Conservation (phyloP, 495 filamentous ascomycete species). For the Penicillium chermesinum region DNA sequence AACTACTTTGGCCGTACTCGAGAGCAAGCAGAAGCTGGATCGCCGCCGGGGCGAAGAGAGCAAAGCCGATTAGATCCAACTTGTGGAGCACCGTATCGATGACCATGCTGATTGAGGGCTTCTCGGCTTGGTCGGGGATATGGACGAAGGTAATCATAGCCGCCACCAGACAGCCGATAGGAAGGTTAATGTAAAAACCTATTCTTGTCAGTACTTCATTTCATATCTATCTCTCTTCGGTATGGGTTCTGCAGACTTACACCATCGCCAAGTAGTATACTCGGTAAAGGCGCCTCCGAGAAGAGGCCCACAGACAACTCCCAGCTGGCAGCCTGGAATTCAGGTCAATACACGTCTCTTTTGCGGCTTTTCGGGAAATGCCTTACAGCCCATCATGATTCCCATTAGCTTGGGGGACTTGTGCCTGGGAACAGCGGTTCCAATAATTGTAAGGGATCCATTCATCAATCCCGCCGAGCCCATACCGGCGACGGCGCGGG, state of each 20-base stretch:
- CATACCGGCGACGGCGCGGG: constrained; percentile 41
- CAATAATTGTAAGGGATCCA: constrained; percentile 49
- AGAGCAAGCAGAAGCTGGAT: constrained; percentile 50
- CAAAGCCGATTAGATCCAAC: constrained; percentile 43
- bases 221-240: no score
- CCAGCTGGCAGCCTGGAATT: constrained; percentile 28
- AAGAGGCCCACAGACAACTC: constrained; percentile 45
- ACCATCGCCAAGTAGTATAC: constrained; percentile 51
- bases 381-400: constrained; percentile 33
- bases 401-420: constrained; percentile 39
- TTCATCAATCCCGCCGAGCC: constrained; percentile 44
- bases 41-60: constrained; percentile 37
- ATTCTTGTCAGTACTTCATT: no score
- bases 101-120: constrained; percentile 32
- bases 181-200: constrained; percentile 64
- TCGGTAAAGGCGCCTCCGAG: constrained; percentile 56
- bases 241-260: constrained; percentile 31
- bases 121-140: constrained; percentile 41
- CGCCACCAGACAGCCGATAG: constrained; percentile 48
- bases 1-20: constrained; percentile 36
- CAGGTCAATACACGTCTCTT: constrained; percentile 2
- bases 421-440: constrained; percentile 38
- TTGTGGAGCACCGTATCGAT: constrained; percentile 24
- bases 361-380: constrained; percentile 6
- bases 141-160: constrained; percentile 42